Evolutionary conservation across 2,329 filamentous ascomycete genomes (phyloP), one percentile per base, ranked within the genome.

Genomic region (Amesomyces nigricolor): DNA sequence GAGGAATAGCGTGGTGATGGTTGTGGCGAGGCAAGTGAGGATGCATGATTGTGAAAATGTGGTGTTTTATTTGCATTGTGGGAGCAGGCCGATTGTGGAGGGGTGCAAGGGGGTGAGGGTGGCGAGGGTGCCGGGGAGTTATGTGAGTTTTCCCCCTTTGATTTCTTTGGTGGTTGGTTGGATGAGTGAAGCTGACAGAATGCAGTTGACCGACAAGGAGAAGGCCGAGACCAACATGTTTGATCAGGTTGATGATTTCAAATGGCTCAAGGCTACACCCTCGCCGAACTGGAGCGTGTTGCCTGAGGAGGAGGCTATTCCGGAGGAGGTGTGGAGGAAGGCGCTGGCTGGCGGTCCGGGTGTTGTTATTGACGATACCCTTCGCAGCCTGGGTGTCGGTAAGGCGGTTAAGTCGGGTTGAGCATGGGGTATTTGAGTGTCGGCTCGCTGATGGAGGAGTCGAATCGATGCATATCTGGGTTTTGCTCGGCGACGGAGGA

Each of bases 201-300:
- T 40, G 43, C 8, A 66, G 53, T 61, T 59, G 47, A 64, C 65
- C 26, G 63, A 68, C 40, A 63, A 67, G 8, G 66, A 66, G 9
- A 63, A 69, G 8, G 53, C 63, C 1, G 61, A 66, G 3, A 72
- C 72, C 56, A 92, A 95, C 68, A 81, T 87, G 64, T 99, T 90
- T 89, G 81, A 91, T 63, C 84, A 94, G 65, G 88, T 97, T 14
- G 89, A 97, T 69, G 94, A 99, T 70, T 99, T 99, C 77, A 95
- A 95, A 72, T 97, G 94, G 94, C 80, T 96, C 60, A 95, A 91
- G 70, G 78, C 81, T 14, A 89, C 88, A 56, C 82, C 83, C 30
- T 96, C 89, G 67, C 94, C 94, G 2, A 91, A 99, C 67, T 99
- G 92, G 90, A 81, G 76, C 35, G 71, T 89, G 2, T 64, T 97